A percentile compares a stretch with the other conserved stretches of the same genome.
phyloP scores from a whole-genome alignment of 2,329 filamentous ascomycete genomes.

The Alternaria atra region DNA sequence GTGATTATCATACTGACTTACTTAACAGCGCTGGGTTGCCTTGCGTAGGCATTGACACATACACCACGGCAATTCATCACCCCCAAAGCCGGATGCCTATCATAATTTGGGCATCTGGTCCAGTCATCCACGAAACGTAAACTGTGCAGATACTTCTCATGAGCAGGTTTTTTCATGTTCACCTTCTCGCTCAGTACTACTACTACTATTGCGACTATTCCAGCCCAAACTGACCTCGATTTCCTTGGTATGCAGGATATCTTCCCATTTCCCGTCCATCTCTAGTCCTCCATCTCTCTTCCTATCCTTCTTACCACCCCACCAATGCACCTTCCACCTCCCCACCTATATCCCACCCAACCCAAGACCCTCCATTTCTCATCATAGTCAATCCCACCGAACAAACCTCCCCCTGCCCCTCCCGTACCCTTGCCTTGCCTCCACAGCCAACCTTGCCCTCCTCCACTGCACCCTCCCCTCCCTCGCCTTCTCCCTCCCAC shows the following conservation, averaged over 20 bases:
- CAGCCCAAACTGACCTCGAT: no score
- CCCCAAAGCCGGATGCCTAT: not conserved
- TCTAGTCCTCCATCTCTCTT: no score
- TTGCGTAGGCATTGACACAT: not conserved
- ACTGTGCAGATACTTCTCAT: no score
- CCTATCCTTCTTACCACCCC: no score
- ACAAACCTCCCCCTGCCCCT: not conserved
- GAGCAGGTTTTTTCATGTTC: no score
- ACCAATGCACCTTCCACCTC: not conserved
- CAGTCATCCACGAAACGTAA: no score
- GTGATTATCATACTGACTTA: not conserved
- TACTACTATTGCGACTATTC: no score
- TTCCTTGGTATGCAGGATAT: no score
- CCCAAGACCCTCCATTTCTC: not conserved
- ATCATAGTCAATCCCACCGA: not conserved
- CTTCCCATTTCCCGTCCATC: no score
- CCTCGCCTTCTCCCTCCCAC: constrained; percentile 13
- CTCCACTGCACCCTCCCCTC: not conserved
- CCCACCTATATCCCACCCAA: not conserved
- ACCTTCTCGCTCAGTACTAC: no score
- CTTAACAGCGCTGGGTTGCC: not conserved
- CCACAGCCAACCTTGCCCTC: not conserved
- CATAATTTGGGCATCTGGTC: not conserved
- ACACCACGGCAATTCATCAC: not conserved
- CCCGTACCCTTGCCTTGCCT: not conserved